Conservation (phyloP, 331 rosid genomes). For the Quercus tomentella region DNA sequence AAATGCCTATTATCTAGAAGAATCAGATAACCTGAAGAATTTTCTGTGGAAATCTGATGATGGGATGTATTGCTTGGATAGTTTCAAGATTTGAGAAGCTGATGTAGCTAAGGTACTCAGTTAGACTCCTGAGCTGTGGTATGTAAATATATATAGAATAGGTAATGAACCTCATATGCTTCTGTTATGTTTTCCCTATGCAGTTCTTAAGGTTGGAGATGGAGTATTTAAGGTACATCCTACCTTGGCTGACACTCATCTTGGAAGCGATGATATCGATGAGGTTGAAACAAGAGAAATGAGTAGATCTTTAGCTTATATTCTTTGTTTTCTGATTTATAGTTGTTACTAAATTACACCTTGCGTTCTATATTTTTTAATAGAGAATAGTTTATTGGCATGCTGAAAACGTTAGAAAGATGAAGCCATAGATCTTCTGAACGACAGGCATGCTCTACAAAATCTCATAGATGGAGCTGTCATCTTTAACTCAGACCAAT, state of each 20-base stretch:
- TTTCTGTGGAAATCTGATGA: no score
- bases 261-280: slow-evolving; percentile 62
- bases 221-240: slow-evolving; percentile 44
- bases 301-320: background rate
- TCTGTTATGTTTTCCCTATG: no score
- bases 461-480: slow-evolving; percentile 62
- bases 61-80: no score
- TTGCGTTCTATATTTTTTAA: background rate
- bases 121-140: no score
- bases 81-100: no score
- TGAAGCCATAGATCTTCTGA: slow-evolving; percentile 53
- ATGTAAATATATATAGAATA: no score
- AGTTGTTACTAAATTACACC: no score
- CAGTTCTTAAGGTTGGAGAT: no score
- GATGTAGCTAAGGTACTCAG: no score
- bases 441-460: slow-evolving; percentile 63
- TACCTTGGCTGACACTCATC: slow-evolving; percentile 60
- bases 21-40: no score
- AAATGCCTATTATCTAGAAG: no score
- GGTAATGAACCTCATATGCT: no score
- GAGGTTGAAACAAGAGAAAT: slow-evolving; percentile 23
- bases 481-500: slow-evolving; percentile 56
- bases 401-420: slow-evolving; percentile 41
- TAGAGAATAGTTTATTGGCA: slow-evolving; percentile 66
- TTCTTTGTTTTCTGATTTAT: background rate